Base-by-base conservation (phyloP, 2,329 filamentous ascomycete genomes). In the Botrytis tulipae region DNA sequence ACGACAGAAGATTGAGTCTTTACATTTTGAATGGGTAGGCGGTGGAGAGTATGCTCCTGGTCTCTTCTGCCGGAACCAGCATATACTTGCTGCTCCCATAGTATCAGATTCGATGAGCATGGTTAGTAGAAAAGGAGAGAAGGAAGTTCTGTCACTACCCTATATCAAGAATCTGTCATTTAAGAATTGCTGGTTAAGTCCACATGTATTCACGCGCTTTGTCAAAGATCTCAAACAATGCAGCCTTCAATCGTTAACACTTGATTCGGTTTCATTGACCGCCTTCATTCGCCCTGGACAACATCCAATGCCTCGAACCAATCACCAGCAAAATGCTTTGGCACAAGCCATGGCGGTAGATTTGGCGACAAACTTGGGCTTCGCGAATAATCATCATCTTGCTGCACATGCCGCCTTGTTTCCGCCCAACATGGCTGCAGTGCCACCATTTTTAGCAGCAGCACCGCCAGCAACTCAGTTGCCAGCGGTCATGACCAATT, bases 131-230 rank as follows among this genome's bases (percentile, higher is more conserved):
- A 37, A 48, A 29, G 48, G 75, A 10, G n/a, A 73, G 12, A 61
- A 74, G 25, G 51, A 67, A 3, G 73, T 90, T 9, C 79, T 90
- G n/a, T 80, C 80, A 1, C 84, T 93, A 62, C 87, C 87, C 4
- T 81, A 87, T 77, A 80, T 93, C 37, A 83, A 88, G 74, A 83
- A 88, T 68, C 80, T 93, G 3, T 90, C 87, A 0, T 82, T 93
- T 14, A 88, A 88, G 76, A 93, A 93, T 77, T 92, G 91, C 81
- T 93, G 91, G 90, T 83, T 89, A 20, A 86, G 87, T 4, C 90
- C 91, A 0, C 83, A 86, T 59, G 84, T 89, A 2, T 83, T 93
- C 46, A 78, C 86, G 46, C 82, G 84, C 18, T 84, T 90, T 70
- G 82, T 90, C 73, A 82, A 82, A 3, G 79, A 81, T 7, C 87